Evolutionary conservation across 2,329 filamentous ascomycete species (phyloP).

Genomic region (Cucurbitaria berberidis): DNA sequence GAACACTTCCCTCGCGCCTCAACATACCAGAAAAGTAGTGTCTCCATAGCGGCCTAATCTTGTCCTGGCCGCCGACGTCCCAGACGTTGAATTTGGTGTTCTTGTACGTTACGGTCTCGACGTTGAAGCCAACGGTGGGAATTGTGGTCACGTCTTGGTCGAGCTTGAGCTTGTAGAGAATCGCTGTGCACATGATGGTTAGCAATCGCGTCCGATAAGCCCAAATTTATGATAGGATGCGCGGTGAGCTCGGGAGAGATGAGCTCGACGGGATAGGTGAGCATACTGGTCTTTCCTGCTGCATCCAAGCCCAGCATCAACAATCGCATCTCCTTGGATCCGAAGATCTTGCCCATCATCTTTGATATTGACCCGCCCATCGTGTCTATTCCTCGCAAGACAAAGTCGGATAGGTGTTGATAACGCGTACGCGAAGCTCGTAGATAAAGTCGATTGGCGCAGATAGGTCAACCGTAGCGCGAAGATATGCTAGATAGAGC

Average conservation of each 20-base stretch:
- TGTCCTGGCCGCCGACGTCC: constrained; percentile 99
- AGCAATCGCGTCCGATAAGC: constrained; percentile 13
- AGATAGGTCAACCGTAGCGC: not conserved
- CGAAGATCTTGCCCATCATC: constrained; percentile 98
- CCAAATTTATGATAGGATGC: not conserved
- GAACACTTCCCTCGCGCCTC: constrained; percentile 26
- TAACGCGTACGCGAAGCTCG: not conserved
- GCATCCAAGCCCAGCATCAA: constrained; percentile 97
- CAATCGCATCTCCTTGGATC: constrained; percentile 97
- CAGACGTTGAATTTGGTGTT: constrained; percentile 99
- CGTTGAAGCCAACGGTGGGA: constrained; percentile 99
- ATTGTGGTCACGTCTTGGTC: constrained; percentile 99
- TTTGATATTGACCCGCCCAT: constrained; percentile 94
- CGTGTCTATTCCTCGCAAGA: constrained; percentile 53
- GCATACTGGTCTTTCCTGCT: constrained; percentile 87
- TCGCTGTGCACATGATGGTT: constrained; percentile 58
- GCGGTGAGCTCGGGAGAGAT: not conserved
- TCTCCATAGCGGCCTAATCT: constrained; percentile 99
- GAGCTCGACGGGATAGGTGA: not conserved
- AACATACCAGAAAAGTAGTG: constrained; percentile 91
- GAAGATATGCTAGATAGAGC: not conserved
- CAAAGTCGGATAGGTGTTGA: constrained; percentile 6
- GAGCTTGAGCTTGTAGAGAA: constrained; percentile 99
- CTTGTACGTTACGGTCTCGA: constrained; percentile 99
- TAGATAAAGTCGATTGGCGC: not conserved